Base-by-base conservation (phyloP, 2,329 filamentous ascomycete genomes). In the Sporothrix brasiliensis region DNA sequence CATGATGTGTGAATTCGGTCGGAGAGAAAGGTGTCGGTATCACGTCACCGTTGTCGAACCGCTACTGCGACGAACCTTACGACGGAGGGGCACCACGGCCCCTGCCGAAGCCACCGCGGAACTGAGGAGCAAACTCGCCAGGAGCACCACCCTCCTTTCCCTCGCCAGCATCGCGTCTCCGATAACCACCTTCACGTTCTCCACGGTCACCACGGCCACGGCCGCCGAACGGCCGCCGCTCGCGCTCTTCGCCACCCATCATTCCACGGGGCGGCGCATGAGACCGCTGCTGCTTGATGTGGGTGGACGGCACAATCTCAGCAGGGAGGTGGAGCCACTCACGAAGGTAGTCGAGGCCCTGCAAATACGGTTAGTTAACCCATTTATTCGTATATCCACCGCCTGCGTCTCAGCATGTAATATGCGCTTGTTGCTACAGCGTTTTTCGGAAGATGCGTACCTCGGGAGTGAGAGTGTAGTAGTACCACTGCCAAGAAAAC, bases 401-500 rank as follows among this genome's bases (percentile, higher is more conserved):
- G 24, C 13, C 19, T 4, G 9, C 9, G 39, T 63, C 39, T 21
- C 39, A 13, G 19, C 11, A 34, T 14, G 19, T 24, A 24, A 39
- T 44, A 1, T 39, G 14, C 24, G 19, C 11, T 19, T 6, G 16
- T 16, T 14, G 54, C 30, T 3, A 16, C 39, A n/a, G n/a, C 24
- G 10, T 61, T 63, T 16, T 66, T 30, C 11, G 52, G 39, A 50
- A 9, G 2, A 3, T 66, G 14, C 73, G 68, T 74, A 74, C 74
- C 74, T 76, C 75, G 54, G 74, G 73, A n/a, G 75, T 76, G 52
- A 99, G 91, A 85, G 95, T 97, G 91, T 99, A 99, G 92, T 99
- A 99, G 91, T 98, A 97, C 89, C 94, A 97, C 87, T 97, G 93
- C 93, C 93, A 97, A 77, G 93, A 97, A 92, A 99, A 99, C 86